phyloP scores from a whole-genome alignment of 768 basidiomycete genomes.

The Macrolepiota fuliginosa region DNA sequence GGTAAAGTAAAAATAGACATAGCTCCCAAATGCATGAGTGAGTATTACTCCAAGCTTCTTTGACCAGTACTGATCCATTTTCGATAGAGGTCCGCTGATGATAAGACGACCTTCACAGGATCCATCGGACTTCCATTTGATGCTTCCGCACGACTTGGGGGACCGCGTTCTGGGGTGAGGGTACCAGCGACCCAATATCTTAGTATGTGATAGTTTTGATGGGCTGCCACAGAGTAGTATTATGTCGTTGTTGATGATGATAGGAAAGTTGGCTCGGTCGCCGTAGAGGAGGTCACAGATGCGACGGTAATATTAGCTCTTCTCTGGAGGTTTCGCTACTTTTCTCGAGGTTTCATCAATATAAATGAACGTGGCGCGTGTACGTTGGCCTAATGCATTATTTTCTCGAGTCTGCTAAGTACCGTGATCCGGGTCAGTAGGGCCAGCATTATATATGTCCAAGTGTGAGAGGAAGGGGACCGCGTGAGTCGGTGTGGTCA shows the following conservation, averaged over 20 bases:
- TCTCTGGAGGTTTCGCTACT: slow-evolving; percentile 16
- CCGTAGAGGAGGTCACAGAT: slow-evolving; percentile 55
- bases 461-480: too few relatives aligned
- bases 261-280: slow-evolving; percentile 51
- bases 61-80: neutral
- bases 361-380: neutral
- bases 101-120: slow-evolving; percentile 55
- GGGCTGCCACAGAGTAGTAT: slow-evolving; percentile 42
- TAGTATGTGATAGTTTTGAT: neutral
- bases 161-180: slow-evolving; percentile 61
- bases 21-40: slow-evolving; percentile 55
- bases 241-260: slow-evolving; percentile 59
- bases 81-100: slow-evolving; percentile 56
- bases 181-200: neutral
- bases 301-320: slow-evolving; percentile 43
- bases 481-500: too few relatives aligned
- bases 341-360: neutral
- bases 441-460: neutral
- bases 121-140: slow-evolving; percentile 61
- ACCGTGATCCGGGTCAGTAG: neutral
- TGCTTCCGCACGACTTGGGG: slow-evolving; percentile 60
- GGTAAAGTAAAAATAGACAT: slow-evolving; percentile 43
- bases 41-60: slow-evolving; percentile 20
- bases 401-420: neutral
- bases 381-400: neutral